A percentile compares a stretch with the other conserved stretches of the same genome.
Conservation (phyloP, 2,329 filamentous ascomycete genomes). For the Stemphylium lycopersici region DNA sequence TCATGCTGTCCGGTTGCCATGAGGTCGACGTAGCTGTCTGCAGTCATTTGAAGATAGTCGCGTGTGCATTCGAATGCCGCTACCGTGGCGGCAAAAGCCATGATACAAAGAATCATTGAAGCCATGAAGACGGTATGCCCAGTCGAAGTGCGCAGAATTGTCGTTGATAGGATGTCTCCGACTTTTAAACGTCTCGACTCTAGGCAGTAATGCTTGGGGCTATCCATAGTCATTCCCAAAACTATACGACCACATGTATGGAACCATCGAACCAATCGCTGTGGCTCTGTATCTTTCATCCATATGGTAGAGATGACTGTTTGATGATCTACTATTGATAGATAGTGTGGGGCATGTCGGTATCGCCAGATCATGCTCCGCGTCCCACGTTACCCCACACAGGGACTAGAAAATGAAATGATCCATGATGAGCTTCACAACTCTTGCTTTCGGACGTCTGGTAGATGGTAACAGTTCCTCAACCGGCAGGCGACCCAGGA, state of each 20-base stretch:
- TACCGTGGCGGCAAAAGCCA: not conserved
- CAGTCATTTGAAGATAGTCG: constrained; percentile 8
- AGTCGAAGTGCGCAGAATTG: too few species aligned
- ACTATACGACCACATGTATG: not conserved
- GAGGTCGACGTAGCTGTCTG: constrained; percentile 11
- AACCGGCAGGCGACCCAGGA: constrained; percentile 23
- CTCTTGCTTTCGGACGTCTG: constrained; percentile 19
- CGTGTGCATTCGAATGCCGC: constrained; percentile 18
- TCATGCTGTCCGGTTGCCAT: constrained; percentile 25
- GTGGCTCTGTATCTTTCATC: not conserved
- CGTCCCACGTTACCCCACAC: constrained; percentile 12
- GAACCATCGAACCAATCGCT: constrained; percentile 1
- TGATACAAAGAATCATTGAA: not conserved
- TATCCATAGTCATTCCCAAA: too few species aligned
- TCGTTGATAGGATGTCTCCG: too few species aligned
- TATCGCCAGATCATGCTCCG: constrained; percentile 1
- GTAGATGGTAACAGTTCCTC: constrained; percentile 16
- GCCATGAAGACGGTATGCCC: not conserved
- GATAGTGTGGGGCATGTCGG: constrained; percentile 19
- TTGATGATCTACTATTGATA: constrained; percentile 9
- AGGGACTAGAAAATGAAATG: too few species aligned
- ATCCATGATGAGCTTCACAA: not conserved
- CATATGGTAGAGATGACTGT: constrained; percentile 1
- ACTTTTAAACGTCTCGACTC: too few species aligned
- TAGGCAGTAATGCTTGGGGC: too few species aligned